phyloP scores from a whole-genome alignment of 352 stramenopile species.

The Phytopythium cucurbitacearum region DNA sequence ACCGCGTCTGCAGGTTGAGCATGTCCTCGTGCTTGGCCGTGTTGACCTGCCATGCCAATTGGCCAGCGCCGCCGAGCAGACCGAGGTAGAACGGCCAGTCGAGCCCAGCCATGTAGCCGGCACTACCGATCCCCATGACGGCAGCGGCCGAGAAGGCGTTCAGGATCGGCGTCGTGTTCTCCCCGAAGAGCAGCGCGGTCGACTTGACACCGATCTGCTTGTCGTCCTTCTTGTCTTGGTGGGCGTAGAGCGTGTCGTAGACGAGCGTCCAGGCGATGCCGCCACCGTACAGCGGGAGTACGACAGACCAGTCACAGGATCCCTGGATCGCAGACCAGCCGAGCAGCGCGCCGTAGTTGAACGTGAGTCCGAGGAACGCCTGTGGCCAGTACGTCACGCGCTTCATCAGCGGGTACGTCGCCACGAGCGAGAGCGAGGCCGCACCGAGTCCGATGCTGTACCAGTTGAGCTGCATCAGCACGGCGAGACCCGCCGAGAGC shows the following conservation, averaged over 20 bases:
- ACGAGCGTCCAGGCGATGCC: slow-evolving; percentile 97
- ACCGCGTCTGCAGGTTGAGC: slow-evolving; percentile 91
- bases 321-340: slow-evolving; percentile 90
- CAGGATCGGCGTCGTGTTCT: slow-evolving; percentile 92
- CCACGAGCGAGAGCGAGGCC: slow-evolving; percentile 92
- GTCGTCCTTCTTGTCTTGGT: slow-evolving; percentile 98
- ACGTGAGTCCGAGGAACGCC: slow-evolving; percentile 95
- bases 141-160: slow-evolving; percentile 75
- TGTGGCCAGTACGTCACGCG: slow-evolving; percentile 97
- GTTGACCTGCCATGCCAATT: slow-evolving; percentile 97
- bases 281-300: slow-evolving; percentile 92
- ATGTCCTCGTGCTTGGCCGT: slow-evolving; percentile 93
- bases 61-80: slow-evolving; percentile 78
- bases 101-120: slow-evolving; percentile 76
- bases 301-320: slow-evolving; percentile 75
- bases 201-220: slow-evolving; percentile 93
- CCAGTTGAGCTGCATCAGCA: slow-evolving; percentile 94
- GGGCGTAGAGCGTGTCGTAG: slow-evolving; percentile 99
- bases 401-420: slow-evolving; percentile 97
- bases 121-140: slow-evolving; percentile 59
- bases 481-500: slow-evolving; percentile 87
- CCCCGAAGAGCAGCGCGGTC: slow-evolving; percentile 94
- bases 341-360: slow-evolving; percentile 98
- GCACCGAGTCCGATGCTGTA: slow-evolving; percentile 93
- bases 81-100: slow-evolving; percentile 90